Conservation (phyloP, 2,329 filamentous ascomycete species). For the Microdochium trichocladiopsis region DNA sequence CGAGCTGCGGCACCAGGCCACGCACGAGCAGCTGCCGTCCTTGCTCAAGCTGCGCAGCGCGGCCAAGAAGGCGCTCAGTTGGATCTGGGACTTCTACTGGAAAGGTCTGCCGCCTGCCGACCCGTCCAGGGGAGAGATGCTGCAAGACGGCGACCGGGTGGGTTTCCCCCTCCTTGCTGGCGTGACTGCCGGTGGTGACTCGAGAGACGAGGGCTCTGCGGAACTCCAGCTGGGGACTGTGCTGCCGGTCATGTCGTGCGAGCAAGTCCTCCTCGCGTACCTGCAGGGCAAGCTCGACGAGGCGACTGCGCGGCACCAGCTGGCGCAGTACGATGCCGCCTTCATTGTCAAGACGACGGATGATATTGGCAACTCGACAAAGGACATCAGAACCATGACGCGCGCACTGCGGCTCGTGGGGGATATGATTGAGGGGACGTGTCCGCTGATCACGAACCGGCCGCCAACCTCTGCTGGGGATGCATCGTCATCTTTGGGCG, state of each 20-base stretch:
- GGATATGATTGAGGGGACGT: neutral
- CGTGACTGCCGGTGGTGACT: neutral
- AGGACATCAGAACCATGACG: neutral
- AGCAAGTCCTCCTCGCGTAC: neutral
- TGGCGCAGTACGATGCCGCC: neutral
- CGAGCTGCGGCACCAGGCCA: conserved; percentile 82
- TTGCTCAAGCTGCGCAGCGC: conserved; percentile 66
- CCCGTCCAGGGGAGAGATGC: conserved; percentile 1
- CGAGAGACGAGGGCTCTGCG: neutral
- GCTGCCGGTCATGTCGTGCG: neutral
- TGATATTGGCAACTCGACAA: neutral
- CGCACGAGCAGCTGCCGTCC: conserved; percentile 79
- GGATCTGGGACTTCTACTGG: conserved; percentile 94
- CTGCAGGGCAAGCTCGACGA: neutral
- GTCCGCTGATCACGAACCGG: neutral
- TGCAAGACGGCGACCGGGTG: too few species aligned
- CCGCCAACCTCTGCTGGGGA: neutral
- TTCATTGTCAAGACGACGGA: neutral
- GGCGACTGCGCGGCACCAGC: neutral
- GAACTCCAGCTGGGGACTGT: neutral
- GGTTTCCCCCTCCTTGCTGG: too few species aligned
- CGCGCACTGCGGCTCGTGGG: neutral
- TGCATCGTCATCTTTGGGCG: too few species aligned
- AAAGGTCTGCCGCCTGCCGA: conserved; percentile 30
- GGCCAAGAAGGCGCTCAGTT: conserved; percentile 62